Evolutionary conservation across 1,284 basidiomycete genomes (phyloP), one percentile per base, ranked within the genome.

Genomic region (Austropuccinia psidii): DNA sequence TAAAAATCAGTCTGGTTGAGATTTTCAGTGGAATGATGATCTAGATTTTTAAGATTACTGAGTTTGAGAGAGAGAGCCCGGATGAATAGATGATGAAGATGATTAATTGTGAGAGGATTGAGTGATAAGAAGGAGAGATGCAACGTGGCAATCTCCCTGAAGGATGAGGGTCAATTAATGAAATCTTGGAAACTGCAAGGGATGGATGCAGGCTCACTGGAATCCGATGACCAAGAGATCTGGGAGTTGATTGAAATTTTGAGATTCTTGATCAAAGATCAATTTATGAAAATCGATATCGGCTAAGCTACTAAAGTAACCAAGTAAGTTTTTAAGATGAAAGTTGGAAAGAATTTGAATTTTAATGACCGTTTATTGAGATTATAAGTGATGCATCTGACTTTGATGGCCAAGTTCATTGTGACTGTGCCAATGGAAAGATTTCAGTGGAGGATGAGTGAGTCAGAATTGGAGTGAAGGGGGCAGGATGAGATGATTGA

Each of bases 371-470:
- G 58, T 52, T 58, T 60, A 39, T 73, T 73, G 15, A 73, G 49
- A 29, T 73, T 73, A 49, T 73, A 73, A 33, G 69, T 54, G 58
- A 73, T 61, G 31, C 69, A 73, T 55, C 69, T 61, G 31, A 73
- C 47, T 50, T 49, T 33, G 24, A 55, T 17, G 33, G 52, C 52
- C 15, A 29, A 55, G n/a, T n/a, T n/a, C n/a, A n/a, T n/a, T n/a
- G n/a, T n/a, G n/a, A n/a, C n/a, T n/a, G n/a, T n/a, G n/a, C n/a
- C n/a, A n/a, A n/a, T n/a, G n/a, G n/a, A n/a, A n/a, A n/a, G n/a
- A n/a, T n/a, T n/a, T n/a, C n/a, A n/a, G n/a, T n/a, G n/a, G n/a
- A n/a, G n/a, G n/a, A n/a, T n/a, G n/a, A n/a, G n/a, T n/a, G n/a
- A n/a, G n/a, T n/a, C n/a, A n/a, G n/a, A n/a, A n/a, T n/a, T n/a